Evolutionary conservation across 306 rosid species (phyloP).

Genomic region (Clitoria ternatea): DNA sequence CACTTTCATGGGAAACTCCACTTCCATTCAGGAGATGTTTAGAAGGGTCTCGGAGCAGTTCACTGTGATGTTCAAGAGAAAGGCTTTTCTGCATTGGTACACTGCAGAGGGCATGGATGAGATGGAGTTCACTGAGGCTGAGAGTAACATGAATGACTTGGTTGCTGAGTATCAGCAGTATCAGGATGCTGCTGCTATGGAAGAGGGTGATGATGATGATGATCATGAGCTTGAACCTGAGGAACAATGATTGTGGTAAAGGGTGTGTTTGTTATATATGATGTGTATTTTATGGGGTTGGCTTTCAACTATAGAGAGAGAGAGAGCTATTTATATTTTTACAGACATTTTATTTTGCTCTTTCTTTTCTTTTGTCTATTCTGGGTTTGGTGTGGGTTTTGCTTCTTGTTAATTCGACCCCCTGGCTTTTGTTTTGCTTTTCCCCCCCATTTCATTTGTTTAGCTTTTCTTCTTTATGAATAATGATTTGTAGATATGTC

Average conservation of each 20-base stretch:
- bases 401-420: not conserved
- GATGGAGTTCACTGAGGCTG: slow-evolving; percentile 53
- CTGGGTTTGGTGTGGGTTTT: not conserved
- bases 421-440: not conserved
- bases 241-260: slow-evolving; percentile 9
- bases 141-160: slow-evolving; percentile 90
- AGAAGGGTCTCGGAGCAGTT: slow-evolving; percentile 86
- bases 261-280: not conserved
- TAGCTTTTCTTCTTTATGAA: not conserved
- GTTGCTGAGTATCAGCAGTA: slow-evolving; percentile 89
- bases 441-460: not conserved
- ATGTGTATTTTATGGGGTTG: not conserved
- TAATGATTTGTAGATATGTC: too few relatives aligned
- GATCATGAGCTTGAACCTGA: too few relatives aligned
- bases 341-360: not conserved
- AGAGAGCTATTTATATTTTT: not conserved
- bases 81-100: slow-evolving; percentile 94
- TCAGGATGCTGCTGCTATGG: slow-evolving; percentile 63
- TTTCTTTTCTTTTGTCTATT: not conserved
- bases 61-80: slow-evolving; percentile 82
- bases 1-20: slow-evolving; percentile 86
- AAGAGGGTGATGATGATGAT: slow-evolving; percentile 36
- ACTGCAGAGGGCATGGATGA: slow-evolving; percentile 93
- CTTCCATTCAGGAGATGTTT: slow-evolving; percentile 89
- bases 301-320: not conserved